Base-by-base conservation (phyloP, 495 filamentous ascomycete genomes). In the Rhizodiscina lignyota region DNA sequence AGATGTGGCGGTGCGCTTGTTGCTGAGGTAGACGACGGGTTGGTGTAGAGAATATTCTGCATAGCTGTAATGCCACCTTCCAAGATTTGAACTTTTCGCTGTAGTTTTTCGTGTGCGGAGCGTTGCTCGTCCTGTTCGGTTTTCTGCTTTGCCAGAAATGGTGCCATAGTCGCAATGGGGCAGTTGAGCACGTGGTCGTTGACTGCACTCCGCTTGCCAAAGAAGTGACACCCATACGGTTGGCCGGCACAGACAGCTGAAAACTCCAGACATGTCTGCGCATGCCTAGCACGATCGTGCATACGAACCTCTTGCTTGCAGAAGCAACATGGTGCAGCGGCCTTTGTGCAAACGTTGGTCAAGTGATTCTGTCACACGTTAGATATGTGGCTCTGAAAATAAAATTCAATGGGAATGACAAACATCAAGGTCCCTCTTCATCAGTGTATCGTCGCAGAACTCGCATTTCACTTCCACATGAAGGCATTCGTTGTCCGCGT, bases 341-440 rank as follows among this genome's bases (percentile, higher is more conserved):
- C 49, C 35, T 62, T 64, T 0, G 63, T 60, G 39, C 74, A 79
- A 20, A 58, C 47, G 15, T 56, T 51, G 35, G 58, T 52, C 16
- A 61, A 58, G 43, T 75, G 70, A 16, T 63, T 54, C 56, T 67
- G 41, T 15, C 30, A 30, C 20, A 15, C 29, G n/a, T n/a, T n/a
- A 19, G 13, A 24, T 6, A 22, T 6, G 18, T 5, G 5, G 6
- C 15, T 6, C 20, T 41, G 19, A 37, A 18, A 16, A 13, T 2
- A 13, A 4, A 2, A 18, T 35, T 16, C 32, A 21, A 43, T 30
- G 28, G 50, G 4, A 18, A 5, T 11, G 34, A 27, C 62, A 21
- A 42, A 72, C 65, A 51, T 74, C 62, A 29, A 74, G 61, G 36
- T 79, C 68, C 32, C 63, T 59, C 48, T 70, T 62, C 59, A 72